Base-by-base conservation (phyloP, 768 basidiomycete species). In the Solioccasus polychromus region DNA sequence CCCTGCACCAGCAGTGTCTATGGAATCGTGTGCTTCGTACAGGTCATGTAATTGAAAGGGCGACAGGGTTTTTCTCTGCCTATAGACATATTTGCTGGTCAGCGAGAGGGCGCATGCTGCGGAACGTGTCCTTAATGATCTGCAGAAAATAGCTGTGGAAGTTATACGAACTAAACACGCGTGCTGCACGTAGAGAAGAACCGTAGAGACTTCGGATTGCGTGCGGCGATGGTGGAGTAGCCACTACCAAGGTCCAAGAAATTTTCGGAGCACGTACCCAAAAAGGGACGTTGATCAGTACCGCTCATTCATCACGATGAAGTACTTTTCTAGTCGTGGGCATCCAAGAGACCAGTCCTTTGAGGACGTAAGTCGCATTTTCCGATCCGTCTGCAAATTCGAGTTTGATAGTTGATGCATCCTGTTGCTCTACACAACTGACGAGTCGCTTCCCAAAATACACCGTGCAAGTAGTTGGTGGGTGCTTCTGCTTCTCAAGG, bases 301-400 rank as follows among this genome's bases (percentile, higher is more conserved):
- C 11, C 20, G 29, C n/a, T n/a, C n/a, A 44, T 30, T 31, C n/a
- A 28, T 37, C 6, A 9, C 46, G 41, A 93, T 97, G 89, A 86
- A 83, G 69, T 99, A 98, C 69, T 84, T 97, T 61, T 96, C 92
- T 2, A 99, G 94, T 4, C 77, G 95, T 45, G 93, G 94, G 39
- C 85, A 82, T 40, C 47, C 40, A 35, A 72, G 68, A 26, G 76
- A 89, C 35, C 81, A 89, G 36, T 85, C 90, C 19, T 99, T 99
- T 54, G 95, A 98, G 72, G 91, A 98, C 78, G 95, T 85, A 66
- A 68, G 68, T 51, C 48, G 24, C 42, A 2, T 10, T 20, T 47
- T 35, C 40, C 34, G 50, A 53, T 6, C 53, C 50, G 22, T 59
- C 54, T 1, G 54, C 25, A 8, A 59, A 59, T 3, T 41, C 23